phyloP scores from a whole-genome alignment of 176 grass and related monocot genomes.

The Alopecurus myosuroides region DNA sequence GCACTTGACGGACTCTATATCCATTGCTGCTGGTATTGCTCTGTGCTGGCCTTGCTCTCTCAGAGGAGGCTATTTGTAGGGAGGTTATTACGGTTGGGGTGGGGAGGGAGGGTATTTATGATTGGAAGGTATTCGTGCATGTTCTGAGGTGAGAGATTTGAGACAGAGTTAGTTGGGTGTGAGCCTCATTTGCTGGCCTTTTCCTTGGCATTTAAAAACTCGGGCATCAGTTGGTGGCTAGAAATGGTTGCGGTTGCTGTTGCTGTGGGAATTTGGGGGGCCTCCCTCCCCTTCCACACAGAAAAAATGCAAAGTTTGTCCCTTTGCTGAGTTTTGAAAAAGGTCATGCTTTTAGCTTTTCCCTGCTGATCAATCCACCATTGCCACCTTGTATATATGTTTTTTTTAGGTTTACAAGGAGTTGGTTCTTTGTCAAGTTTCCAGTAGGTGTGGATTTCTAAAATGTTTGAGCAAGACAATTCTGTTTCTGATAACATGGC shows the following conservation, averaged over 20 bases:
- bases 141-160: conserved; percentile 54
- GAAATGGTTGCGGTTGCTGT: conserved; percentile 19
- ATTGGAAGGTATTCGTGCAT: conserved; percentile 34
- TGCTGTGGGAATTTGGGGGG: conserved; percentile 28
- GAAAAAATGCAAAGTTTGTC: conserved; percentile 50
- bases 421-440: conserved; percentile 30
- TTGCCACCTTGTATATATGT: conserved; percentile 7
- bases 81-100: conserved; percentile 58
- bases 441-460: background rate
- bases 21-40: conserved; percentile 42
- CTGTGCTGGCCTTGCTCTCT: conserved; percentile 17
- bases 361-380: conserved; percentile 5
- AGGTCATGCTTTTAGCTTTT: conserved; percentile 17
- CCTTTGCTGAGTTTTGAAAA: conserved; percentile 43
- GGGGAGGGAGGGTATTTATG: conserved; percentile 45
- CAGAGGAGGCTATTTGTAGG: conserved; percentile 44
- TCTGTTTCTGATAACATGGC: conserved; percentile 3
- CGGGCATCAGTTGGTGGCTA: conserved; percentile 45
- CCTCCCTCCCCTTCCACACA: background rate
- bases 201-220: conserved; percentile 55
- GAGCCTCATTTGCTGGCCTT: conserved; percentile 62
- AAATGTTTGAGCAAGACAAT: background rate
- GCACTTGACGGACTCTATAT: conserved; percentile 81
- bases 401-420: conserved; percentile 2
- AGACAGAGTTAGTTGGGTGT: conserved; percentile 67